phyloP scores from a whole-genome alignment of 441 rosid species.

The Corymbia calophylla region DNA sequence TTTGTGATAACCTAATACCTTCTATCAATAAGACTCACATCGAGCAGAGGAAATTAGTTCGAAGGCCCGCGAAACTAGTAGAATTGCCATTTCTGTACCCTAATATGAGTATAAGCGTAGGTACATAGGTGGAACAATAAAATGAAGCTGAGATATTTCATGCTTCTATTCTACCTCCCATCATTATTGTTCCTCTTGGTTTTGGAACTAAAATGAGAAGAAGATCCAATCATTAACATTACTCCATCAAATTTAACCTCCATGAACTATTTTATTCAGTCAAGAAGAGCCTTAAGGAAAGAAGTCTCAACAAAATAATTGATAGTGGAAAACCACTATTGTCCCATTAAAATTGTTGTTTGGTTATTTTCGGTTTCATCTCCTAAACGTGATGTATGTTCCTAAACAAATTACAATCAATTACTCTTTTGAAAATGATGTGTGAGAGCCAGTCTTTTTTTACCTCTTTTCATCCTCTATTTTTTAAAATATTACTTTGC shows the following conservation, averaged over 20 bases:
- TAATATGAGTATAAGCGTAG: background rate
- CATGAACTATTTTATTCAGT: background rate
- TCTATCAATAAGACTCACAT: background rate
- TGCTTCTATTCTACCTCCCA: no score
- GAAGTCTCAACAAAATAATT: no score
- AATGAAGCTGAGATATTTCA: no score
- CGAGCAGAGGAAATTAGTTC: background rate
- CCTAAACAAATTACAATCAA: background rate
- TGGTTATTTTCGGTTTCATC: background rate
- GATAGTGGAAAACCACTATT: background rate
- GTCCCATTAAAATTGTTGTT: background rate
- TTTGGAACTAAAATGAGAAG: background rate
- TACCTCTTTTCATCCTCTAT: fast-evolving
- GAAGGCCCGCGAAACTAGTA: background rate
- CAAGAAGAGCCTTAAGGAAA: background rate
- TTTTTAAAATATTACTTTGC: background rate
- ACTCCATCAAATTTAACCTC: background rate
- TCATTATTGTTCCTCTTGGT: no score
- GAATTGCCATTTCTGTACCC: background rate
- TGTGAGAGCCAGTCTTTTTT: background rate
- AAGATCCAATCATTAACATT: background rate
- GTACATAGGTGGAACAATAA: background rate
- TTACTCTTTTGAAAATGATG: fast-evolving
- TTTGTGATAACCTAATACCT: background rate
- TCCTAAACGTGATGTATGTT: background rate